phyloP scores from a whole-genome alignment of 129 eudicot species.

The Pittosporum tobira region DNA sequence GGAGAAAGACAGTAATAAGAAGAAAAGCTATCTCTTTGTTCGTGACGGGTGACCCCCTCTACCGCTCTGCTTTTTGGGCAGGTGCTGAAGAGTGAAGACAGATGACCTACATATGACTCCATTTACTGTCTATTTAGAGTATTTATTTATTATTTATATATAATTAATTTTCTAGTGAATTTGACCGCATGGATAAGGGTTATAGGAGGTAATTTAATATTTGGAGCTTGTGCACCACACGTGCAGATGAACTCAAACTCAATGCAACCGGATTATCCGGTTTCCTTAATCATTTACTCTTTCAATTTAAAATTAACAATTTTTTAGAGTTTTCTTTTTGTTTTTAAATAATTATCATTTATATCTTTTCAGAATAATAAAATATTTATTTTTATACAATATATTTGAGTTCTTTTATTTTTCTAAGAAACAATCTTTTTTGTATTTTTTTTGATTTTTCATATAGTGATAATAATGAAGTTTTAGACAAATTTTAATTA shows the following conservation, averaged over 20 bases:
- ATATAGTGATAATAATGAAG: too few species aligned
- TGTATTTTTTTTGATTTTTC: too few species aligned
- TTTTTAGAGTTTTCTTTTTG: too few species aligned
- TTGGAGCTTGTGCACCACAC: conserved; percentile 24
- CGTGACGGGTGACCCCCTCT: conserved; percentile 9
- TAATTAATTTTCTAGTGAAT: neutral
- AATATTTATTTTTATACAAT: too few species aligned
- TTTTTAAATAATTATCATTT: too few species aligned
- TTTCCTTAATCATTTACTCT: conserved; percentile 1
- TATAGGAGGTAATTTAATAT: neutral
- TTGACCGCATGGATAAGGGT: neutral
- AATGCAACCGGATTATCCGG: conserved; percentile 15
- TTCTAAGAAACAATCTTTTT: too few species aligned
- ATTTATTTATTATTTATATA: too few species aligned
- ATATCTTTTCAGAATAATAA: too few species aligned
- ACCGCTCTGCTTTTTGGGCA: conserved; percentile 17
- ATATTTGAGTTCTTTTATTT: too few species aligned
- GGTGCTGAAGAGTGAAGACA: conserved; percentile 8
- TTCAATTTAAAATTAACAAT: too few species aligned
- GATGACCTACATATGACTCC: conserved; percentile 11
- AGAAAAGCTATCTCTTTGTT: neutral
- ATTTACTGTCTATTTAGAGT: neutral
- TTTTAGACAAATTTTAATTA: too few species aligned
- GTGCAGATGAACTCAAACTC: conserved; percentile 12
- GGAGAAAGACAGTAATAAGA: conserved; percentile 2